Evolutionary conservation across 2,329 filamentous ascomycete species (phyloP), one percentile per base, ranked within the genome.

Genomic region (Curvularia eragrostidis): DNA sequence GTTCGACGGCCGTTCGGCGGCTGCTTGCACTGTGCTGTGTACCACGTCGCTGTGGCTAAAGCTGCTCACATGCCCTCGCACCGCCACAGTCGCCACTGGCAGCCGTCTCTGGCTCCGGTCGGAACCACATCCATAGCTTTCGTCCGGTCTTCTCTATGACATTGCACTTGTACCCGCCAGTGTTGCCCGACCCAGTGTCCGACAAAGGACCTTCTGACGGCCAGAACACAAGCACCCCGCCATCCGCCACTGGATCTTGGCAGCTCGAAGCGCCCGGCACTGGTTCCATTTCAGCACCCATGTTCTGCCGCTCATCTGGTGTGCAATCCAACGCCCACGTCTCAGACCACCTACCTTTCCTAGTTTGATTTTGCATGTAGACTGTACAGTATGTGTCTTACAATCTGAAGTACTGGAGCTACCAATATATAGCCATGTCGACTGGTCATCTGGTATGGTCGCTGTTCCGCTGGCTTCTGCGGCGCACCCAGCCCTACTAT

Each of bases 21-120:
- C 57, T 49, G 53, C 57, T 59, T 26, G 57, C 54, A 56, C 57
- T 59, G 57, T 59, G 57, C 53, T 59, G 38, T 55, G 39, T 41
- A 54, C 47, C 52, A 58, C 47, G 56, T 55, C 32, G 28, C 52
- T 48, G 56, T 58, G 56, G 56, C 56, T 58, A 43, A 39, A 48
- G 28, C 36, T 54, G 52, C 42, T 54, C 52, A 55, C 56, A 58
- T 58, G 56, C 26, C 36, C 55, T 47, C 52, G 34, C 21, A 58
- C 39, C 52, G 56, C 56, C 56, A 59, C 56, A 56, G 28, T 59
- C 24, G 56, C 56, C 52, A 56, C 56, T 23, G 18, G 6, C 12
- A 18, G 34, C 52, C 36, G 15, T 30, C 26, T 48, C 28, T 46
- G 24, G 18, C 21, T 56, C 52, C 56, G 52, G 44, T 53, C 57